These are phyloP conservation scores for Phytophthora pluvialis DNA, from an alignment of 352 stramenopile genomes.

Conservation along the genomic window DNA sequence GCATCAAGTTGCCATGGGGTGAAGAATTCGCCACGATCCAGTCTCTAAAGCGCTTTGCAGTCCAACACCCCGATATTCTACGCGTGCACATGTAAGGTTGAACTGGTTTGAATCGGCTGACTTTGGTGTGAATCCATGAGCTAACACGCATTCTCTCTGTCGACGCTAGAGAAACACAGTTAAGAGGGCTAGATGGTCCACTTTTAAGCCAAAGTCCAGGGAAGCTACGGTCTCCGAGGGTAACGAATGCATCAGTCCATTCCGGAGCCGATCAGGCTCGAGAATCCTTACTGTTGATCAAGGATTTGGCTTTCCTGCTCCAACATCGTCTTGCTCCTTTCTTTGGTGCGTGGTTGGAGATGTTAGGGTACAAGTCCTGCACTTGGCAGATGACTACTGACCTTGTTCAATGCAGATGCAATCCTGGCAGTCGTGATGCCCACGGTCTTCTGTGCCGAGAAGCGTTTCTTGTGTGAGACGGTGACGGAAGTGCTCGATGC, in stretches of 20 bases:
- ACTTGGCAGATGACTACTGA: neutral
- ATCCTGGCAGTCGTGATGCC: constrained; percentile 55
- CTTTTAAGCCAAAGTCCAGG: constrained; percentile 22
- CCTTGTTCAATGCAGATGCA: constrained; percentile 32
- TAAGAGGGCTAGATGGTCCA: constrained; percentile 34
- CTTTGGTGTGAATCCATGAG: neutral
- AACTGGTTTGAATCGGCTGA: neutral
- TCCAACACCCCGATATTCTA: constrained; percentile 58
- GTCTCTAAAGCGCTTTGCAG: constrained; percentile 66
- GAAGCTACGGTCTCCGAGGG: constrained; percentile 9
- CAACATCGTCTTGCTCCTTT: constrained; percentile 53
- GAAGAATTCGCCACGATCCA: constrained; percentile 70
- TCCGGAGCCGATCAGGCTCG: constrained; percentile 24
- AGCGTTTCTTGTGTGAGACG: constrained; percentile 65
- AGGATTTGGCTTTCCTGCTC: constrained; percentile 67
- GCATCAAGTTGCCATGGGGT: constrained; percentile 56
- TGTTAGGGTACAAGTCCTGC: too few relatives aligned
- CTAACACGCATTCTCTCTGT: neutral
- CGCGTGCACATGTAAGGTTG: constrained; percentile 59
- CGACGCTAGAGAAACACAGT: constrained; percentile 29
- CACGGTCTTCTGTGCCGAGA: constrained; percentile 55
- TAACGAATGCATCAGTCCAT: constrained; percentile 6
- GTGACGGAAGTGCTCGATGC: constrained; percentile 66
- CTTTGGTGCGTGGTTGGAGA: constrained; percentile 37
- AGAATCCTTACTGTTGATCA: constrained; percentile 55